Conservation (phyloP, 306 rosid genomes). For the Acacia confusa region DNA sequence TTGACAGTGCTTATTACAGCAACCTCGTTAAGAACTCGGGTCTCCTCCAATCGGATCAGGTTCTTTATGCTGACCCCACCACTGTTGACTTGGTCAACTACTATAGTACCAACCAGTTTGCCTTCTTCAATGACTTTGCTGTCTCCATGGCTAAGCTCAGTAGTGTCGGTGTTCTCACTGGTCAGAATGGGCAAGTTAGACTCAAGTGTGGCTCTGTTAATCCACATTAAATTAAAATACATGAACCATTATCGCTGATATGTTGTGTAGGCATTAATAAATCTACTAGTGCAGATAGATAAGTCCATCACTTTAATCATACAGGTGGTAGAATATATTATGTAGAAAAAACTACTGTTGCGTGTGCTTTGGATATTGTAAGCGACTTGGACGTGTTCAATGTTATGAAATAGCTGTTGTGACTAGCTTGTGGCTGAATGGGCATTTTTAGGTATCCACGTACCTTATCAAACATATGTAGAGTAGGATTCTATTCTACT, state of each 20-base stretch:
- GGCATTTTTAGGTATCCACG: too few relatives aligned
- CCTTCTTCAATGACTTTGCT: conserved; percentile 57
- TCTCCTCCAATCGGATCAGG: conserved; percentile 67
- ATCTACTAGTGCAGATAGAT: not conserved
- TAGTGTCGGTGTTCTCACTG: conserved; percentile 55
- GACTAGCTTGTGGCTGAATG: too few relatives aligned
- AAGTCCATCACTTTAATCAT: not conserved
- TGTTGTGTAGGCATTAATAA: not conserved
- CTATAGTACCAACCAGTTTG: conserved; percentile 38
- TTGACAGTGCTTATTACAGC: conserved; percentile 59
- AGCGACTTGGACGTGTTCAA: too few relatives aligned
- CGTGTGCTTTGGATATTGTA: not conserved
- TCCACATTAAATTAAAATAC: not conserved
- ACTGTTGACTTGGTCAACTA: conserved; percentile 43
- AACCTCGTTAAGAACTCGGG: conserved; percentile 41
- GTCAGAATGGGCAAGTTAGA: conserved; percentile 58
- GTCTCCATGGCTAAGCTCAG: conserved; percentile 65
- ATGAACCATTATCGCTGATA: not conserved
- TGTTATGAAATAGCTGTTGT: not conserved
- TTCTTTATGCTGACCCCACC: conserved; percentile 40
- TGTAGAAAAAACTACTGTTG: too few relatives aligned
- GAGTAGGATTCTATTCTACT: too few relatives aligned
- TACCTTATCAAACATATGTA: too few relatives aligned
- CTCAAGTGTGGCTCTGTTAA: conserved; percentile 57
- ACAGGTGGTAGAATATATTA: not conserved